These are phyloP conservation scores for Endotrypanum monterogeii DNA, from an alignment of 208 protist species.

Conservation along the genomic window DNA sequence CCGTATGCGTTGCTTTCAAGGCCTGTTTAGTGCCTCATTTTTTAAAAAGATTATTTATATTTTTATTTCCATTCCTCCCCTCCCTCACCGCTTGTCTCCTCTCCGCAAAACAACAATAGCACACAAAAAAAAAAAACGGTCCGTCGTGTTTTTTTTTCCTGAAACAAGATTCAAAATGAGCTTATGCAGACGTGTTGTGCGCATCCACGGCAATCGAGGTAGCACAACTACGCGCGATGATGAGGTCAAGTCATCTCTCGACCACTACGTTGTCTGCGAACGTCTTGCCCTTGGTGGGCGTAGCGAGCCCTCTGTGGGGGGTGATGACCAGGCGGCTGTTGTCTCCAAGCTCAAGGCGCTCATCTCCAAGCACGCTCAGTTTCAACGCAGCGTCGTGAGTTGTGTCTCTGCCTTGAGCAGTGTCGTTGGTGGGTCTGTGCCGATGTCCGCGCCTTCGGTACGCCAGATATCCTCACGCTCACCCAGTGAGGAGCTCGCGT, in stretches of 20 bases:
- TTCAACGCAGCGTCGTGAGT: conserved; percentile 14
- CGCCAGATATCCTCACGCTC: conserved; percentile 1
- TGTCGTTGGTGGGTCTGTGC: neutral
- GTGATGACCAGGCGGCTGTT: neutral
- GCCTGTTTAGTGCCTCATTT: too few relatives aligned
- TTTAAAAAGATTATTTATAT: too few relatives aligned
- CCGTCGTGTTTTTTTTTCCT: conserved; percentile 58
- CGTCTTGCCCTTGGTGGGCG: neutral
- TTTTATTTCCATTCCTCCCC: too few relatives aligned
- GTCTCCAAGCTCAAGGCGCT: conserved; percentile 22
- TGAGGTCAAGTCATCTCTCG: neutral
- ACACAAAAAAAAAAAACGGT: too few relatives aligned
- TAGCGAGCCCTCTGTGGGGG: neutral
- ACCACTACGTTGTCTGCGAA: conserved; percentile 10
- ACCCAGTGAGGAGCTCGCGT: neutral
- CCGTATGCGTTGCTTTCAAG: too few relatives aligned
- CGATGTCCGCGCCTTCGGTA: neutral
- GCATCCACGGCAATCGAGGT: neutral
- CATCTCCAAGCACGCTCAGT: conserved; percentile 13
- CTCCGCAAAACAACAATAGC: too few relatives aligned
- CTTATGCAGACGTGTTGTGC: conserved; percentile 5
- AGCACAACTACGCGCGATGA: neutral
- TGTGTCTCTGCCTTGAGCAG: conserved; percentile 13
- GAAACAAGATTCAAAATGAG: conserved; percentile 93
- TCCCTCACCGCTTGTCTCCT: too few relatives aligned